Conservation (phyloP, 208 protist species). For the Crithidia thermophila region DNA sequence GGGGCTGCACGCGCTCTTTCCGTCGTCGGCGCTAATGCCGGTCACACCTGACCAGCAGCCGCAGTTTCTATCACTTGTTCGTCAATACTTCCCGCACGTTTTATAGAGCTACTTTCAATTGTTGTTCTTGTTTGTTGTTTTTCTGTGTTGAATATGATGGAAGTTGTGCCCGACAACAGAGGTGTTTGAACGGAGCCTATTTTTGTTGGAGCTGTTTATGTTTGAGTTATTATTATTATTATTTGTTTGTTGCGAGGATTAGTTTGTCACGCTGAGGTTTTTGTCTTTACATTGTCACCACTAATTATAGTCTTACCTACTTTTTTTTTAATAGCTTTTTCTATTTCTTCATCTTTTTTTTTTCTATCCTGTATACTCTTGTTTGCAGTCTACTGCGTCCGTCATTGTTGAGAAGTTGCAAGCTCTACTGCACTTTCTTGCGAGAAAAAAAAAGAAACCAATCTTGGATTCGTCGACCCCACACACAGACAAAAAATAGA, state of each 20-base stretch:
- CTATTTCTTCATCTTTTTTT: conserved; percentile 12
- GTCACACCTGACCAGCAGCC: conserved; percentile 15
- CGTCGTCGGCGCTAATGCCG: conserved; percentile 22
- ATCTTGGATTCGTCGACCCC: no score
- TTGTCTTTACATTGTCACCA: background rate
- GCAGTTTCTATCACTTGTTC: conserved; percentile 38
- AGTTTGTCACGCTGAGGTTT: background rate
- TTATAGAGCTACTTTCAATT: background rate
- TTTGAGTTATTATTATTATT: no score
- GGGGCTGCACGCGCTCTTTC: conserved; percentile 45
- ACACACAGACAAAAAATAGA: background rate
- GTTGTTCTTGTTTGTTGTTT: background rate
- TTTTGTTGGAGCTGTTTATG: no score
- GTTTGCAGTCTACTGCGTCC: background rate
- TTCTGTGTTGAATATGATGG: background rate
- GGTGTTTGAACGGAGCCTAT: no score
- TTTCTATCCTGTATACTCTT: background rate
- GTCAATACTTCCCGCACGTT: conserved; percentile 36
- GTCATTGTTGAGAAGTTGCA: no score
- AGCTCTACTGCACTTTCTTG: no score
- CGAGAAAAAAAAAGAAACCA: no score
- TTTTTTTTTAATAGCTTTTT: conserved; percentile 6
- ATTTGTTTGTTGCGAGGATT: no score
- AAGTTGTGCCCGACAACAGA: no score
- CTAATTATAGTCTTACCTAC: no score